A percentile compares a stretch with the other conserved stretches of the same genome.
Evolutionary conservation across 352 stramenopile species (phyloP).

Genomic region (Globisporangium cederbergense): DNA sequence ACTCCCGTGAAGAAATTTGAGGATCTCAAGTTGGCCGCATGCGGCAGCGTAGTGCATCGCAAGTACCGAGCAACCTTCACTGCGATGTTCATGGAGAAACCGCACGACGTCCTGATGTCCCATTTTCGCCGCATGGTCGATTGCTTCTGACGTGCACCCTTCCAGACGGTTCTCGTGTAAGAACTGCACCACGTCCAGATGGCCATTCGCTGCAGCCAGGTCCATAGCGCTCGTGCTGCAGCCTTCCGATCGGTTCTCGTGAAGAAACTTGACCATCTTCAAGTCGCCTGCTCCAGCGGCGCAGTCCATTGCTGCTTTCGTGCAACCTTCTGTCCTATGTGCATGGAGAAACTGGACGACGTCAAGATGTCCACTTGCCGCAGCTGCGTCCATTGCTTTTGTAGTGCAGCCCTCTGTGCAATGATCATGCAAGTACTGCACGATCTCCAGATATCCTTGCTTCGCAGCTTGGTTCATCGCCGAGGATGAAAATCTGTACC

Average conservation of each 20-base stretch:
- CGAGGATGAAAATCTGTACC: background rate
- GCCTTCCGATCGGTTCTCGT: constrained; percentile 3
- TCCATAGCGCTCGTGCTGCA: constrained; percentile 5
- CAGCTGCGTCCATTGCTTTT: constrained; percentile 3
- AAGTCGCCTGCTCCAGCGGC: background rate
- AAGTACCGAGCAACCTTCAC: constrained; percentile 1
- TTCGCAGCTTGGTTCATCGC: constrained; percentile 5
- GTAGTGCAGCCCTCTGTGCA: constrained; percentile 3
- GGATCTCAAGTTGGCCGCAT: background rate
- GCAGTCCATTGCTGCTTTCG: constrained; percentile 7
- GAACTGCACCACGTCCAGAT: background rate
- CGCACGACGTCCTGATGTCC: constrained; percentile 1
- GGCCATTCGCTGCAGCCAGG: constrained; percentile 2
- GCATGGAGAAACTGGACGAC: constrained; percentile 1
- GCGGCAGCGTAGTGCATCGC: constrained; percentile 10
- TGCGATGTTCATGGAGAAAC: background rate
- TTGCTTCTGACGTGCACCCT: constrained; percentile 6
- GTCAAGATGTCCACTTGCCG: background rate
- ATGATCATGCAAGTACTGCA: background rate
- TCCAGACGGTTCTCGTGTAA: background rate
- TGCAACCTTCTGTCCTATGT: background rate
- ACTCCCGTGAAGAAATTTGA: background rate
- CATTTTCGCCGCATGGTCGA: constrained; percentile 7
- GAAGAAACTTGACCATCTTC: constrained; percentile 1
- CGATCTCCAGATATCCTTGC: background rate